phyloP scores from a whole-genome alignment of 371 early-diverging fungal species.

The Actinomortierella wolfii region DNA sequence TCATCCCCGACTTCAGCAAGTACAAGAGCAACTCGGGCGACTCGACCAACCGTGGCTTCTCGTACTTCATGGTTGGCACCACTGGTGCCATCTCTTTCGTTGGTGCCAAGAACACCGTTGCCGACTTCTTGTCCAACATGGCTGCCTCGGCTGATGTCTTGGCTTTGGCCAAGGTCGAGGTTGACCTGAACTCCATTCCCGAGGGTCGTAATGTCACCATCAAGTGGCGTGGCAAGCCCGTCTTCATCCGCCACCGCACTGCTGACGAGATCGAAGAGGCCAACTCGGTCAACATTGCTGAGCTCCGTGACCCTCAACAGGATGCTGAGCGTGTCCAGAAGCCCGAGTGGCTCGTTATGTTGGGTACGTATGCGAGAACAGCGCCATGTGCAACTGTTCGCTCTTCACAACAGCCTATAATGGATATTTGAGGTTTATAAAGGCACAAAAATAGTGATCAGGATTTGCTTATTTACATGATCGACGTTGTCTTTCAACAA shows the following conservation, averaged over 20 bases:
- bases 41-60: constrained; percentile 76
- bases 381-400: no score
- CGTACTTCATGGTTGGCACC: constrained; percentile 95
- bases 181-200: constrained; percentile 89
- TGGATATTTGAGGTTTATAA: no score
- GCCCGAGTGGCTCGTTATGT: constrained; percentile 97
- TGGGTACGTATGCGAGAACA: constrained; percentile 47
- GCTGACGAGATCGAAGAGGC: constrained; percentile 95
- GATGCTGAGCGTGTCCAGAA: constrained; percentile 91
- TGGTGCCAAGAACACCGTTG: constrained; percentile 91
- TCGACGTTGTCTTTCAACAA: not conserved
- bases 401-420: no score
- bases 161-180: constrained; percentile 97
- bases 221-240: constrained; percentile 99
- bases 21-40: constrained; percentile 66
- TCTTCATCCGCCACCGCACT: constrained; percentile 97
- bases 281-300: constrained; percentile 73
- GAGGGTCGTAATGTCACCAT: constrained; percentile 96
- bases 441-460: no score
- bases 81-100: constrained; percentile 85
- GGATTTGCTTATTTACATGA: no score
- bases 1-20: constrained; percentile 69
- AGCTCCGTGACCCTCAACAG: constrained; percentile 90
- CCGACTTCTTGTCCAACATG: constrained; percentile 89
- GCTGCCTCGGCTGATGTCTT: constrained; percentile 96